phyloP scores from a whole-genome alignment of 1,139 yeast species.

The Lodderomyces elongisporus region DNA sequence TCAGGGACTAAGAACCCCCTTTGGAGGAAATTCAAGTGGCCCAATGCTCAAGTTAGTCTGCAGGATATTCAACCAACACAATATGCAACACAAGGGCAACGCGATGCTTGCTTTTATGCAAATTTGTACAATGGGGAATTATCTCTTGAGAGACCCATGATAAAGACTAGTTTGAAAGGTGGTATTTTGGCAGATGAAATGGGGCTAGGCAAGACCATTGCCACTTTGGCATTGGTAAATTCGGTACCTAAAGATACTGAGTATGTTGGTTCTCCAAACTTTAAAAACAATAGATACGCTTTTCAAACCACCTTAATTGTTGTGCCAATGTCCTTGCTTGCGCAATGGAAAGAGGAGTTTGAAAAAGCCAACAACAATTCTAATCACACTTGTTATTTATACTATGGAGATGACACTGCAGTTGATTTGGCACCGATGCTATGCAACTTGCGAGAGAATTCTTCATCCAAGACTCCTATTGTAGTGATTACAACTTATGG shows the following conservation, averaged over 20 bases:
- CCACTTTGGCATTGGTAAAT: constrained; percentile 69
- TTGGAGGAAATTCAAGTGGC: constrained; percentile 83
- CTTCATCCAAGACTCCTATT: constrained; percentile 49
- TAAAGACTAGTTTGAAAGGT: constrained; percentile 58
- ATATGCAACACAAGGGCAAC: constrained; percentile 6
- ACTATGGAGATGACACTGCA: constrained; percentile 65
- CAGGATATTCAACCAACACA: constrained; percentile 2
- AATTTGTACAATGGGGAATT: constrained; percentile 83
- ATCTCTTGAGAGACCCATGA: constrained; percentile 59
- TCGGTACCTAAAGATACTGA: constrained; percentile 50
- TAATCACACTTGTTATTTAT: constrained; percentile 47
- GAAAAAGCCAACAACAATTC: constrained; percentile 48
- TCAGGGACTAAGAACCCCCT: constrained; percentile 69
- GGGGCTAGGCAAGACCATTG: constrained; percentile 94
- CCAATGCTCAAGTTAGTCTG: constrained; percentile 10
- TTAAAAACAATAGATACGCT: constrained; percentile 43
- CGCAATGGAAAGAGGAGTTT: constrained; percentile 90
- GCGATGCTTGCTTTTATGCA: constrained; percentile 53
- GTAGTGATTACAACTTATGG: constrained; percentile 86
- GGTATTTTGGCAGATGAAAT: constrained; percentile 96
- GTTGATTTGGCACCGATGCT: constrained; percentile 43
- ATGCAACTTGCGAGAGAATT: constrained; percentile 22
- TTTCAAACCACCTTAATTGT: constrained; percentile 69
- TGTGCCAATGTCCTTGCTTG: constrained; percentile 84
- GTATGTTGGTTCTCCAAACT: constrained; percentile 1